These are phyloP conservation scores for Cyclospora cayetanensis DNA, from an alignment of 169 alveolate species.

Conservation along the genomic window DNA sequence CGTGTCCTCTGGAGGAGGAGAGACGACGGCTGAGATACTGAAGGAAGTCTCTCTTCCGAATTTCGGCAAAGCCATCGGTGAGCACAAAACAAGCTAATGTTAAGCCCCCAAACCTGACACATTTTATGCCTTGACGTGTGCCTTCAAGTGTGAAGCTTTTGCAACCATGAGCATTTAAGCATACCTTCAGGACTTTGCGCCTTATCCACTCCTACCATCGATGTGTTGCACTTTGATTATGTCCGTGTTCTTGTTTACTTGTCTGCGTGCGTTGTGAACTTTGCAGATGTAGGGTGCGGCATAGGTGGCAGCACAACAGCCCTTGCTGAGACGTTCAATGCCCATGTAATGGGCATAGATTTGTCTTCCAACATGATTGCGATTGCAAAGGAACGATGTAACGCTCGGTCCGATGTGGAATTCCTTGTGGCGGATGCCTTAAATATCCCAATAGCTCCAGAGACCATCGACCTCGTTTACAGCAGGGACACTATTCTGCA, in stretches of 20 bases:
- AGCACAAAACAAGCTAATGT: too few relatives aligned
- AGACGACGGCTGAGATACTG: constrained; percentile 13
- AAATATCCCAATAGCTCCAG: not conserved
- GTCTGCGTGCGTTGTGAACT: not conserved
- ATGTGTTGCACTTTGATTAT: not conserved
- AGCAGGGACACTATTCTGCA: constrained; percentile 28
- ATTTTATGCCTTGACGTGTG: too few relatives aligned
- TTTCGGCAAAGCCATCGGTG: constrained; percentile 4
- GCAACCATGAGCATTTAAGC: too few relatives aligned
- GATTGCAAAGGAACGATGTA: constrained; percentile 21
- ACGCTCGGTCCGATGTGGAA: not conserved
- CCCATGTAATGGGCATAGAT: not conserved
- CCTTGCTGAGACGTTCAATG: constrained; percentile 13
- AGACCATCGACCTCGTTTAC: constrained; percentile 4
- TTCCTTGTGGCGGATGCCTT: constrained; percentile 41
- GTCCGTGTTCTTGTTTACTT: not conserved
- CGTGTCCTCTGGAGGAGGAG: constrained; percentile 38
- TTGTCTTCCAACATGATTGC: constrained; percentile 34
- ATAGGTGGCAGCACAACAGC: constrained; percentile 35
- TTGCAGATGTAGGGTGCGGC: constrained; percentile 39
- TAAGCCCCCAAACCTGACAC: too few relatives aligned
- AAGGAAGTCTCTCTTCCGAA: not conserved
- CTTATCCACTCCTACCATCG: not conserved
- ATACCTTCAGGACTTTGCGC: not conserved
- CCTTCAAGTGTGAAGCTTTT: too few relatives aligned